A percentile compares a stretch with the other conserved stretches of the same genome.
Evolutionary conservation across 306 rosid species (phyloP).

Genomic region (Cucurbita moschata): DNA sequence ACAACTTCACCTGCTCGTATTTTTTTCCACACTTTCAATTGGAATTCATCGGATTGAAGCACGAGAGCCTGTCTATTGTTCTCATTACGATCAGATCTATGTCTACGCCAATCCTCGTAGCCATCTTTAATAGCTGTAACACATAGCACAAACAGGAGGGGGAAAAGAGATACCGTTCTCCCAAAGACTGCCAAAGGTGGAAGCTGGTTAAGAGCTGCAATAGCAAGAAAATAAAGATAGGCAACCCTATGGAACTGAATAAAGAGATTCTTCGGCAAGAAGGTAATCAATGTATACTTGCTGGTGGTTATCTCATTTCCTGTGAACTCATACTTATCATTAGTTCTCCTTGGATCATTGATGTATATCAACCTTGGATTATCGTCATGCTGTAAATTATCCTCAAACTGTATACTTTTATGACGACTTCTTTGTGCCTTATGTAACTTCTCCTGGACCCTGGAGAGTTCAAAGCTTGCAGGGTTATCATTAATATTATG

Average conservation of each 20-base stretch:
- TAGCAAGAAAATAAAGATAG: conserved; percentile 81
- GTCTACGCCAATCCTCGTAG: conserved; percentile 94
- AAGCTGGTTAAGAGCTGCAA: conserved; percentile 94
- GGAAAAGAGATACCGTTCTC: conserved; percentile 77
- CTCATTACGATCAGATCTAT: conserved; percentile 77
- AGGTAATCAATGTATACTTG: conserved; percentile 67
- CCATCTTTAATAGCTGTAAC: conserved; percentile 97
- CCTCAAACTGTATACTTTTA: conserved; percentile 55
- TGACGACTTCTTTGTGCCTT: conserved; percentile 46
- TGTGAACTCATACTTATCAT: conserved; percentile 80
- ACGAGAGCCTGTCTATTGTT: conserved; percentile 70
- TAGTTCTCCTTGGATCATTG: conserved; percentile 61
- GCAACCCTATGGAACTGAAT: conserved; percentile 94
- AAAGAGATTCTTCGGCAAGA: conserved; percentile 79
- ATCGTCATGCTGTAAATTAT: conserved; percentile 32
- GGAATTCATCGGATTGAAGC: conserved; percentile 42
- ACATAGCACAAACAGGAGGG: conserved; percentile 68
- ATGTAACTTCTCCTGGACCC: conserved; percentile 29
- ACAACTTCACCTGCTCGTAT: conserved; percentile 82
- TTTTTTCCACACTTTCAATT: conserved; percentile 52
- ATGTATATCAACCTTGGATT: conserved; percentile 65
- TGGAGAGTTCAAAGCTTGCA: conserved; percentile 36
- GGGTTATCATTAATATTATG: conserved; percentile 16
- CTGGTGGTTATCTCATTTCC: conserved; percentile 84
- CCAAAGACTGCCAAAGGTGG: conserved; percentile 96